These are phyloP conservation scores for Penicillium sp. DNA, from an alignment of 2,329 filamentous ascomycete genomes.

Conservation along the genomic window DNA sequence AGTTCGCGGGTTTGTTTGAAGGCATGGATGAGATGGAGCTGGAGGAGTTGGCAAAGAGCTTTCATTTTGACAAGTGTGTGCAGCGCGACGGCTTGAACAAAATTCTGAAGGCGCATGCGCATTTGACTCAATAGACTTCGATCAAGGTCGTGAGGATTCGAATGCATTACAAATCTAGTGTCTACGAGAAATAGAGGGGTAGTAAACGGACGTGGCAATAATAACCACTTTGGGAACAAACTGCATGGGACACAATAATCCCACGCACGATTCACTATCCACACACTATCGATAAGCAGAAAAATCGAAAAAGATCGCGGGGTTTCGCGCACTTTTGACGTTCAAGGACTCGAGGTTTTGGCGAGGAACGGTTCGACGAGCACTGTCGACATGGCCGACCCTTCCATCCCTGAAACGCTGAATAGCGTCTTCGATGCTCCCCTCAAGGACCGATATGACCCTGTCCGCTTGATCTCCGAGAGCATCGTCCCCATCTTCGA, in stretches of 20 bases:
- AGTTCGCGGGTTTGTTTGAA: slow-evolving; percentile 56
- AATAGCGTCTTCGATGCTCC: slow-evolving; percentile 34
- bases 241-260: neutral
- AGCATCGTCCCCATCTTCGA: slow-evolving; percentile 34
- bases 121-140: neutral
- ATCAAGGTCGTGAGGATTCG: neutral
- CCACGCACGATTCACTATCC: slow-evolving; percentile 13
- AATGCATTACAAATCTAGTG: neutral
- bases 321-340: slow-evolving; percentile 21
- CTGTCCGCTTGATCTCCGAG: slow-evolving; percentile 33
- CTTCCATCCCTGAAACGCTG: slow-evolving; percentile 28
- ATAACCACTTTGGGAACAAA: neutral
- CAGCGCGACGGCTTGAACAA: slow-evolving; percentile 53
- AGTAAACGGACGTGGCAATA: slow-evolving; percentile 1
- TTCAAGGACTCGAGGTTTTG: slow-evolving; percentile 8
- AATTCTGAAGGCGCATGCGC: slow-evolving; percentile 48
- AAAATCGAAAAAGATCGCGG: slow-evolving; percentile 28
- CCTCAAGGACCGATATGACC: slow-evolving; percentile 34
- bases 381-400: slow-evolving; percentile 26
- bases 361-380: slow-evolving; percentile 2
- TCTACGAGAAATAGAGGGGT: neutral
- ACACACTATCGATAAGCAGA: slow-evolving; percentile 28
- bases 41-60: slow-evolving; percentile 54
- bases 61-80: slow-evolving; percentile 55
- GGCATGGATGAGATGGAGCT: slow-evolving; percentile 52